Base-by-base conservation (phyloP, 768 basidiomycete genomes). In the Serendipita sp. region DNA sequence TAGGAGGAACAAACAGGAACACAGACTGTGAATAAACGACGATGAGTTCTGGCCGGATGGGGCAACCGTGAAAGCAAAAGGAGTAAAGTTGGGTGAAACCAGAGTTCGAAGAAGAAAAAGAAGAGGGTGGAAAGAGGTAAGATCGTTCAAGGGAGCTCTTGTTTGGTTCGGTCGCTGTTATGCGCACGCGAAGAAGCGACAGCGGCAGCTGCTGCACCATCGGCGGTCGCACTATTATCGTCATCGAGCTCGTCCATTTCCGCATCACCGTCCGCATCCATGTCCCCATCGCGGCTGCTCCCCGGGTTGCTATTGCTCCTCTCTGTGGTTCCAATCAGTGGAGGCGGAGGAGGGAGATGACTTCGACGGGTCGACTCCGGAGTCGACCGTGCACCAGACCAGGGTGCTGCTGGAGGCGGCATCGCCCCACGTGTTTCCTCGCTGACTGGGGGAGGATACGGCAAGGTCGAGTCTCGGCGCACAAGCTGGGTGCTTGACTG, bases 221-320 rank as follows among this genome's bases (percentile, higher is more conserved):
- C 52, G 13, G 52, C 52, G 11, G 52, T 30, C 16, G 15, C 52
- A 28, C 11, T 16, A 15, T 13, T 30, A 11, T 54, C 52, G 10
- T 54, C 52, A 15, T 16, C 30, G 16, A 54, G 52, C 52, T 74
- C 74, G 11, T 81, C 80, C 0, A 78, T 75, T 64, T 78, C 78
- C 0, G 72, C 72, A 15, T 74, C 73, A 5, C 58, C 73, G 18
- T 73, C 65, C 13, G 64, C 65, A 44, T 68, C 65, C 44, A 36
- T 60, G 36, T 68, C 65, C 10, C 44, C 64, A 36, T 63, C 65
- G 23, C 30, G 41, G 68, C 32, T 68, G 66, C 16, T n/a, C 51
- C 18, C 11, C 2, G 30, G 44, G 65, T 16, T 69, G 64, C 3
- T 30, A 68, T 23, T 60, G 47, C 30, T 36, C 13, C 18, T 18